Base-by-base conservation (phyloP, 352 stramenopile genomes). In the Nothophytophthora sp. region DNA sequence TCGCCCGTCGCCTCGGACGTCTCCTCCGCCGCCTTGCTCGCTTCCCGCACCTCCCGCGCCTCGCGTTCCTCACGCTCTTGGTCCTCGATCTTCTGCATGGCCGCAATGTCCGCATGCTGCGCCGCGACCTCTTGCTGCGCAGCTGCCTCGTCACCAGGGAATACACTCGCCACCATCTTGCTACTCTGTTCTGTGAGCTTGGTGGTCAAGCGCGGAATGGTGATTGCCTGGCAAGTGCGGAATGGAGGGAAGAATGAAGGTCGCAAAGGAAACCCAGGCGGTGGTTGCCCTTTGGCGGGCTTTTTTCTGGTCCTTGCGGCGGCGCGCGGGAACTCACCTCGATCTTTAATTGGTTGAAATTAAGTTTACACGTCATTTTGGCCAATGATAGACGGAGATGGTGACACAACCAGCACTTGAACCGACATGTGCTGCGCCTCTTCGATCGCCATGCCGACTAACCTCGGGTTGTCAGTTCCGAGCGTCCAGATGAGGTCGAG, bases 41-140 rank as follows among this genome's bases (percentile, higher is more conserved):
- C 51, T 12, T 43, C 44, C 23, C 60, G 57, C 30, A 30, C 52
- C 23, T 48, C 51, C 9, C 47, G 38, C 29, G 47, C 48, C 53
- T 63, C 53, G 22, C 55, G 57, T 47, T 53, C 39, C 36, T 51
- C 56, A 22, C 56, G 49, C 24, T 69, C 64, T 50, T 82, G 46
- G 32, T 78, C 55, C 46, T 79, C 70, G 38, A 98, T 71, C 45
- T 75, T 85, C 45, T 87, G 66, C 54, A 85, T 66, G 40, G 87
- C 86, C 32, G 76, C 76, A 30, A 96, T 89, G 16, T 98, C 92
- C 5, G 92, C 89, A 30, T 19, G 6, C n/a, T 19, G n/a, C 15
- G 41, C 12, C 20, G 41, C 44, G 27, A 67, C 47, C 16, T 62
- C 32, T 13, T 63, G 50, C 29, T 66, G 59, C 2, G 46, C 38